Base-by-base conservation (phyloP, 768 basidiomycete species). In the Agaricus blazei region DNA sequence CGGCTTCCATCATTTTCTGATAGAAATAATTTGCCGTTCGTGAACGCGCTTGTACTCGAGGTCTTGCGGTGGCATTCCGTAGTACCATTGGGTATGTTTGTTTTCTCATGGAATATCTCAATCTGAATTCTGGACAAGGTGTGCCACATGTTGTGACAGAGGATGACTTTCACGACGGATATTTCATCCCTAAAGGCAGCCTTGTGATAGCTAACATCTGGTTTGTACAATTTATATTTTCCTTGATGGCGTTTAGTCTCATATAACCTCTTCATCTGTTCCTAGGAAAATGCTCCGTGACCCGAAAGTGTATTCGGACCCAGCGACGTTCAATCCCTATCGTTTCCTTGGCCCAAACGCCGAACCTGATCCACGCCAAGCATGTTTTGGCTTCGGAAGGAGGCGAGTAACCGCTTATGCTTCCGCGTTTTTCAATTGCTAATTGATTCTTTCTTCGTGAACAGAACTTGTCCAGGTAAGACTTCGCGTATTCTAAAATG, bases 361-460 rank as follows among this genome's bases (percentile, higher is more conserved):
- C 5, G 74, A 79, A 56, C 59, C 50, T 19, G 79, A 81, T 50
- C 77, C 81, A 15, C 72, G 72, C 19, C 63, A 66, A 4, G 62
- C 75, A 40, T 76, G 73, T 48, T 84, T 82, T 56, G 82, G 82
- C 3, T 84, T 81, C 50, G 82, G 80, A 29, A 65, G 82, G 62
- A 74, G 82, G 72, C 66, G 40, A 48, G 58, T 42, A 27, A 36
- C 9, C 15, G 28, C 37, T 42, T 48, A 23, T 36, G 5, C 29
- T 1, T 34, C 34, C 34, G 11, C 7, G 34, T 34, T n/a, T 48
- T 24, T 45, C 15, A 41, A 31, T n/a, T 42, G 41, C 23, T 51
- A 6, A 49, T 27, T 43, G 9, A 23, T 27, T 28, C 51, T 43
- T 48, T 11, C 34, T 3, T 34, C 34, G 11, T 48, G n/a, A 29